A percentile compares a stretch with the other conserved stretches of the same genome.
Evolutionary conservation across 192 early-diverging fungal species (phyloP).

Genomic region (Backusella sp.): DNA sequence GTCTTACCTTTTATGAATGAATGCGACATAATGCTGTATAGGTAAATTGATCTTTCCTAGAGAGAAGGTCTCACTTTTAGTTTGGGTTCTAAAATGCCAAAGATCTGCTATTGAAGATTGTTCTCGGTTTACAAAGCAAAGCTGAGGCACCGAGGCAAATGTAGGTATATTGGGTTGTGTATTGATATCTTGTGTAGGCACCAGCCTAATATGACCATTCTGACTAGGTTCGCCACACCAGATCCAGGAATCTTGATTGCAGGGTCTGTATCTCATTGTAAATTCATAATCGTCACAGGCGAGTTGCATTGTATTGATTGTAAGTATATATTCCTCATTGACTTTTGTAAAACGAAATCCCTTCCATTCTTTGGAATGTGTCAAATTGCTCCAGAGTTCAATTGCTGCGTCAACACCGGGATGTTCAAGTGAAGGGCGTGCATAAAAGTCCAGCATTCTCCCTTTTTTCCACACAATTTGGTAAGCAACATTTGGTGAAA

Average conservation of each 20-base stretch:
- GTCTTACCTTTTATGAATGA: neutral
- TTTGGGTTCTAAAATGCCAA: neutral
- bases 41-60: neutral
- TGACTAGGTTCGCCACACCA: neutral
- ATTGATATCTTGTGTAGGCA: neutral
- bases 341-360: neutral
- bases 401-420: neutral
- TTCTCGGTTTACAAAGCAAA: neutral
- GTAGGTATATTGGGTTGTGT: neutral
- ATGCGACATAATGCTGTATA: neutral
- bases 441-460: neutral
- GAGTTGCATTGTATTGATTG: neutral
- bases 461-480: neutral
- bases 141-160: constrained; percentile 1
- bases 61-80: neutral
- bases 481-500: neutral
- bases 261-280: neutral
- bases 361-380: neutral
- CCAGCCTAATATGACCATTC: constrained; percentile 3
- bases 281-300: neutral
- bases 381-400: constrained; percentile 11
- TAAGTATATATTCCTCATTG: neutral
- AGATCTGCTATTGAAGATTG: neutral
- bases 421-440: neutral
- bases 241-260: neutral